Evolutionary conservation across 345 rosid genomes (phyloP).

Genomic region (Geranium brycei): DNA sequence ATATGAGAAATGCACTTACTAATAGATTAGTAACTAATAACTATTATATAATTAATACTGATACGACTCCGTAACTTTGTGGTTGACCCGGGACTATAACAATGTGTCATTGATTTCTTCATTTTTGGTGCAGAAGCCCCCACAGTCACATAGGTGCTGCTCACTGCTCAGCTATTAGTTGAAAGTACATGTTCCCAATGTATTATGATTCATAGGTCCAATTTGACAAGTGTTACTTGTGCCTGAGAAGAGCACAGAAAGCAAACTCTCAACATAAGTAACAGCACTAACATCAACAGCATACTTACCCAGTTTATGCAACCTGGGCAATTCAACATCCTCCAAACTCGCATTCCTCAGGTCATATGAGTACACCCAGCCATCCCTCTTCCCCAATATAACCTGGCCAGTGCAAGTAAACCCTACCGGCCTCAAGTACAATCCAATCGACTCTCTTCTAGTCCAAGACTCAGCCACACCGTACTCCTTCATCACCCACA

Average conservation of each 20-base stretch:
- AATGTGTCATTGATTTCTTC: too few species aligned
- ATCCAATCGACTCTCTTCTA: neutral
- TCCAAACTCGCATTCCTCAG: neutral
- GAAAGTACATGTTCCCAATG: too few species aligned
- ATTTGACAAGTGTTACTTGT: too few species aligned
- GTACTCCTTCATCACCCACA: neutral
- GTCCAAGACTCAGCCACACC: neutral
- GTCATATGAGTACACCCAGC: neutral
- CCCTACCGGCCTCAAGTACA: neutral
- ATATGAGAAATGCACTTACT: too few species aligned
- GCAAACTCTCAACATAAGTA: neutral
- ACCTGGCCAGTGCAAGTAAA: neutral
- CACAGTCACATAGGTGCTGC: too few species aligned
- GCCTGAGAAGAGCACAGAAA: neutral
- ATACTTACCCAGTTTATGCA: neutral
- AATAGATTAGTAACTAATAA: too few species aligned
- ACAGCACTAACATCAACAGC: neutral
- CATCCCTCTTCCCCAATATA: neutral
- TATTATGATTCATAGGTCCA: too few species aligned
- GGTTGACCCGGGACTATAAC: too few species aligned
- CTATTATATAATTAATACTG: too few species aligned
- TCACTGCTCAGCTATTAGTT: too few species aligned
- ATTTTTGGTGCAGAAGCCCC: too few species aligned
- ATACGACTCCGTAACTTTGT: too few species aligned
- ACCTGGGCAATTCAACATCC: neutral